Percentiles rank a stretch among this genome's conserved stretches.
These are phyloP conservation scores for Calonectria pteridis DNA, from an alignment of 2,329 filamentous ascomycete genomes.

Conservation along the genomic window DNA sequence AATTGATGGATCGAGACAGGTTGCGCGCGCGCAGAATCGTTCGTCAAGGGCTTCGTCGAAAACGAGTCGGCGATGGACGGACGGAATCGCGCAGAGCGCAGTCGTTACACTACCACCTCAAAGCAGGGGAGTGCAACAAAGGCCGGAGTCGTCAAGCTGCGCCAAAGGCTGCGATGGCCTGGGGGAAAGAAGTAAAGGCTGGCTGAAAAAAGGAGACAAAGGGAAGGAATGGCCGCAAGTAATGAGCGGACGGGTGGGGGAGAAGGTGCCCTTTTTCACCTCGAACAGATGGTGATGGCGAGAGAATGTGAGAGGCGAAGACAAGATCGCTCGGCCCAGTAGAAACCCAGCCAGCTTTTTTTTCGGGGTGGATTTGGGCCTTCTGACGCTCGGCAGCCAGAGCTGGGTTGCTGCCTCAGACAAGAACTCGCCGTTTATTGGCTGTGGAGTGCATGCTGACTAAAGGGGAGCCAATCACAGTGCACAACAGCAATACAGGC, in stretches of 20 bases:
- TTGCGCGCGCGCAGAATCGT: constrained; percentile 8
- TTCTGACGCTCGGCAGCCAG: constrained; percentile 25
- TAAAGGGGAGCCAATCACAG: constrained; percentile 47
- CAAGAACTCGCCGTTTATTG: constrained; percentile 49
- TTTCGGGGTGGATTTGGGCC: constrained; percentile 40
- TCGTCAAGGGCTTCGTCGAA: constrained; percentile 8
- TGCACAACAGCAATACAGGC: constrained; percentile 30
- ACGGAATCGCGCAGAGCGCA: constrained; percentile 20
- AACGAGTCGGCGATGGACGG: constrained; percentile 12
- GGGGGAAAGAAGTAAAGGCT: constrained; percentile 7
- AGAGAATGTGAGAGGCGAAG: constrained; percentile 42
- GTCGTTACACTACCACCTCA: constrained; percentile 15
- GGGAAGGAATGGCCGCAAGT: constrained; percentile 29
- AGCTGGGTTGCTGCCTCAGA: constrained; percentile 53
- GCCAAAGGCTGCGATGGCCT: constrained; percentile 24
- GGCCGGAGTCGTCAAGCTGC: constrained; percentile 17
- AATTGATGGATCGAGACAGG: constrained; percentile 29
- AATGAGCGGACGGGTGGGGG: constrained; percentile 35
- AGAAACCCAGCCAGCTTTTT: constrained; percentile 49
- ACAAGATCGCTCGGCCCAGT: constrained; percentile 36
- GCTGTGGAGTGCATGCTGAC: constrained; percentile 38
- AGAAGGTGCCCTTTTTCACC: constrained; percentile 48
- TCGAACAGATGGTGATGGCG: constrained; percentile 41
- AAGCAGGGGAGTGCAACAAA: constrained; percentile 10
- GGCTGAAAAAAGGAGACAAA: constrained; percentile 29